Conservation (phyloP, 306 rosid genomes). For the Potentilla sterilis region DNA sequence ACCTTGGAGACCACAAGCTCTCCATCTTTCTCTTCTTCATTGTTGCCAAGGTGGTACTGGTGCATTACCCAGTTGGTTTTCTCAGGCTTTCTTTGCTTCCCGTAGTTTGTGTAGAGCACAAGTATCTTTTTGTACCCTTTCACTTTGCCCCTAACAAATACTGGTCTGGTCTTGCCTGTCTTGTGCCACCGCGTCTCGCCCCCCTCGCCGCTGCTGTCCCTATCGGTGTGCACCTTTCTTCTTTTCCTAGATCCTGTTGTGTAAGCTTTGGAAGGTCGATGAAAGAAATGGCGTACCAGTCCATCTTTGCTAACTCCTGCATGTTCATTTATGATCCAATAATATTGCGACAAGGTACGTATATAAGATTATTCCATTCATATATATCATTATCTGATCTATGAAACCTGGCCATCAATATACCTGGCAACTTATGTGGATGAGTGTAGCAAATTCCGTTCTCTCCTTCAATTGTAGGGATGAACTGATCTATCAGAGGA, state of each 20-base stretch:
- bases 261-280: slow-evolving; percentile 89
- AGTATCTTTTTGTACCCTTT: slow-evolving; percentile 89
- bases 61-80: slow-evolving; percentile 97
- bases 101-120: slow-evolving; percentile 89
- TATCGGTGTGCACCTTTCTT: slow-evolving; percentile 75
- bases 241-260: slow-evolving; percentile 86
- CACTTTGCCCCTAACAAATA: slow-evolving; percentile 32
- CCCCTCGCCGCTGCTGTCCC: slow-evolving; percentile 39
- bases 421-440: slow-evolving; percentile 76
- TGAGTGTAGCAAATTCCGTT: slow-evolving; percentile 83
- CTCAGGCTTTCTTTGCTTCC: slow-evolving; percentile 70
- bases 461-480: slow-evolving; percentile 71
- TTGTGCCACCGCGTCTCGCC: slow-evolving; percentile 95
- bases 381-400: background rate
- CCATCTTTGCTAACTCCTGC: slow-evolving; percentile 93
- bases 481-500: slow-evolving; percentile 72
- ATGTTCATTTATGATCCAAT: background rate
- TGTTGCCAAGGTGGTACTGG: slow-evolving; percentile 80
- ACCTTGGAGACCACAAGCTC: slow-evolving; percentile 82
- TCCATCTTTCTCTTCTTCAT: slow-evolving; percentile 88
- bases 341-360: background rate
- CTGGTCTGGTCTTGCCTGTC: slow-evolving; percentile 86
- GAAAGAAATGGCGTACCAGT: slow-evolving; percentile 80
- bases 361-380: background rate
- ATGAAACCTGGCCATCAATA: background rate